phyloP scores from a whole-genome alignment of 2,329 filamentous ascomycete genomes.

The Bisporella sp. region DNA sequence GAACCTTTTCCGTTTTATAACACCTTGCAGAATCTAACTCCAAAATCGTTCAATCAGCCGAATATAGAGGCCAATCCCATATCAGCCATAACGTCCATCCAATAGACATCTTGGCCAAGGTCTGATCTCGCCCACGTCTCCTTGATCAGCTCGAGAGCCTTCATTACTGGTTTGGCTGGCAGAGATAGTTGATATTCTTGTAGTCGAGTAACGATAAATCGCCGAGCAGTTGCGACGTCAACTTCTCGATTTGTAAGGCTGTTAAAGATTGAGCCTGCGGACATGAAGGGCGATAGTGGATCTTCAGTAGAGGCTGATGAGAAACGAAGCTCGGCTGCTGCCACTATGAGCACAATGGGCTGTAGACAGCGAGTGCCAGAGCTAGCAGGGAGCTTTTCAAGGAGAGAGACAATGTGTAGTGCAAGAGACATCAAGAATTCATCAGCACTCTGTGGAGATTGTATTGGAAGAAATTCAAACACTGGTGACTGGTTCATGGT shows the following conservation, averaged over 20 bases:
- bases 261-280: conserved; percentile 9
- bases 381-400: conserved; percentile 17
- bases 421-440: conserved; percentile 23
- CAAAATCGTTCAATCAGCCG: background rate
- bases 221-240: conserved; percentile 19
- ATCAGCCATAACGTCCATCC: conserved; percentile 10
- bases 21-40: too few species aligned
- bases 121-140: conserved; percentile 22
- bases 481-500: background rate
- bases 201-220: conserved; percentile 18
- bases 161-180: conserved; percentile 21
- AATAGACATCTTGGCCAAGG: conserved; percentile 17
- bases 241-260: conserved; percentile 20
- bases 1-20: too few species aligned
- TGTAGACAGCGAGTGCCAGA: conserved; percentile 23
- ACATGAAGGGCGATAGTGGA: conserved; percentile 4
- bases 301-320: conserved; percentile 5
- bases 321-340: conserved; percentile 19
- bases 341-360: conserved; percentile 21
- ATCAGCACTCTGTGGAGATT: conserved; percentile 11
- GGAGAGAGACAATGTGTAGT: conserved; percentile 20
- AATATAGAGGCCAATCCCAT: conserved; percentile 1
- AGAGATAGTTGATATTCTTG: conserved; percentile 21
- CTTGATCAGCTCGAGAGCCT: conserved; percentile 16
- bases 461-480: conserved; percentile 11